These are phyloP conservation scores for Pseudisothecium myosuroides DNA, from an alignment of 225 moss, liverwort and hornwort species.

Conservation along the genomic window DNA sequence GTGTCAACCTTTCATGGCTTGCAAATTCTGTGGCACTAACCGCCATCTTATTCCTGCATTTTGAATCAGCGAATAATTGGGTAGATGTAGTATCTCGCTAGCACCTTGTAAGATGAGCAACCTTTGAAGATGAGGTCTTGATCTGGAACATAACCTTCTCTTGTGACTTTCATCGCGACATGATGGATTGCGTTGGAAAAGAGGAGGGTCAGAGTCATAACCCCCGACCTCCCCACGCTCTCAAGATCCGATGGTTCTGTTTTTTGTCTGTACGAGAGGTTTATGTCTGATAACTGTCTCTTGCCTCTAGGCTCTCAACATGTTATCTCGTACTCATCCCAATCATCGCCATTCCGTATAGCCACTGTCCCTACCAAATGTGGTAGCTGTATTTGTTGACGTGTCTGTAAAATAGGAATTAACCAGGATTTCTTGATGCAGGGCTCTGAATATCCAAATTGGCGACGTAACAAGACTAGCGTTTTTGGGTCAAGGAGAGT, in stretches of 20 bases:
- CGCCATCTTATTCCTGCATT: not conserved
- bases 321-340: not conserved
- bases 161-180: not conserved
- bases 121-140: not conserved
- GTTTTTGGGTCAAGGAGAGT: constrained; percentile 68
- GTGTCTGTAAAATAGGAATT: not conserved
- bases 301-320: not conserved
- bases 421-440: constrained; percentile 14
- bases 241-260: not conserved
- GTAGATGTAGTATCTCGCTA: not conserved
- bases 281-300: not conserved
- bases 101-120: not conserved
- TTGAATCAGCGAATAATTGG: not conserved
- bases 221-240: not conserved
- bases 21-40: not conserved
- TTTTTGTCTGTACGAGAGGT: not conserved
- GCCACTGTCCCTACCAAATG: no score
- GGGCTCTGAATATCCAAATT: constrained; percentile 74
- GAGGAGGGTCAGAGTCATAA: not conserved
- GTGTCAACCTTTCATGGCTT: not conserved
- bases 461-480: constrained; percentile 82
- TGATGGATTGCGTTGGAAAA: not conserved
- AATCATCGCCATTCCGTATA: no score
- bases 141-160: not conserved
- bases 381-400: not conserved